Base-by-base conservation (phyloP, 306 rosid genomes). In the Calophaca sinica region DNA sequence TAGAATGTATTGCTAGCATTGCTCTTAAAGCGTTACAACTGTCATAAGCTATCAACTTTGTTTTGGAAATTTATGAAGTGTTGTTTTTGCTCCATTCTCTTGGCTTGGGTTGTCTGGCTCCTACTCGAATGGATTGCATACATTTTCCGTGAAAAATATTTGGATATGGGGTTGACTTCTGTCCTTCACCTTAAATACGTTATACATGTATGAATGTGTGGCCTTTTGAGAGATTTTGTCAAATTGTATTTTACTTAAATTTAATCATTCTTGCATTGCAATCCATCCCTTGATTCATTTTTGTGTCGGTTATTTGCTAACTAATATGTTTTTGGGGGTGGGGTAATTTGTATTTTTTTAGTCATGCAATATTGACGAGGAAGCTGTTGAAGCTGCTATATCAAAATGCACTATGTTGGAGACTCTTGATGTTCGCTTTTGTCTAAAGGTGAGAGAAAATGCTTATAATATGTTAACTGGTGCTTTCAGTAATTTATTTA, bases 391-490 rank as follows among this genome's bases (percentile, higher is more conserved):
- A 73, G 88, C 91, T 79, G 99, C 99, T 38, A 86, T 88, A 84
- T 81, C 91, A 9, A 92, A 86, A 68, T 96, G 99, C 80, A 78
- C 85, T 71, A 80, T 88, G 94, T 90, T 96, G 75, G 99, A 96
- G 85, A 96, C 98, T n/a, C 93, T 96, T 35, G 99, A 96, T 71
- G 94, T 96, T 61, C 98, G 99, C 82, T 86, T 84, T 66, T 96
- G 99, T 90, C 99, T 87, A 0, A 96, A 90, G 96, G 99, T 90
- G 20, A 66, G 81, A 58, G 31, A 73, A 48, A 73, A 28, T 61
- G 52, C 13, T 3, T 46, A 14, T 55, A 41, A 4, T 42, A 39
- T 13, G 5, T 59, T 13, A 41, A 52, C 6, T 33, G 2, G 10
- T 58, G 53, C 53, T 60, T 58, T 80, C 48, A 7, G 52, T 11